These are phyloP conservation scores for Talaromyces sp. DNA, from an alignment of 2,329 filamentous ascomycete genomes.

Conservation along the genomic window DNA sequence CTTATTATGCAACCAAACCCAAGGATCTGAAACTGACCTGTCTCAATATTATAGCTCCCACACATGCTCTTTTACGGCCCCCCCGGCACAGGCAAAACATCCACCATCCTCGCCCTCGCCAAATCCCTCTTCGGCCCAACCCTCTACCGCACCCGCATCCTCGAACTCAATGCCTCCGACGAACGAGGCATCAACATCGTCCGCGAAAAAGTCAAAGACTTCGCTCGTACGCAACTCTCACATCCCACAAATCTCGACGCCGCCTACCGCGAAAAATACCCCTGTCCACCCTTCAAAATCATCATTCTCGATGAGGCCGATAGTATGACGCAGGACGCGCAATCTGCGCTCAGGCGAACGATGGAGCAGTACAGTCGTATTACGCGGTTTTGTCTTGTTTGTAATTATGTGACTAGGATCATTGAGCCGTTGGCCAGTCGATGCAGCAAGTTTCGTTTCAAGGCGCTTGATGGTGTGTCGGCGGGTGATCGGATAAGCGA, in stretches of 20 bases:
- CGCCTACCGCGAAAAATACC: conserved; percentile 67
- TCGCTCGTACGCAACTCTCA: conserved; percentile 90
- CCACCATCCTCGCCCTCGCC: conserved; percentile 91
- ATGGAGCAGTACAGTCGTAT: conserved; percentile 99
- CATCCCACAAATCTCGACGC: conserved; percentile 69
- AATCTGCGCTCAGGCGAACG: conserved; percentile 84
- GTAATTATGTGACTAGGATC: conserved; percentile 97
- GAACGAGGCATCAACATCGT: conserved; percentile 97
- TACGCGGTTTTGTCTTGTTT: conserved; percentile 94
- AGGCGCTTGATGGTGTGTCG: conserved; percentile 85
- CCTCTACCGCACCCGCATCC: conserved; percentile 87
- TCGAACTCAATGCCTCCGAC: conserved; percentile 98
- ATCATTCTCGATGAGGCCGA: conserved; percentile 98
- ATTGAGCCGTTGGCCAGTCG: conserved; percentile 92
- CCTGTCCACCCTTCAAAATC: conserved; percentile 97
- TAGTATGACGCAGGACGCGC: conserved; percentile 98
- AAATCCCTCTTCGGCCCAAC: conserved; percentile 97
- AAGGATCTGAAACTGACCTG: conserved; percentile 21
- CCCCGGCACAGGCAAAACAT: conserved; percentile 96
- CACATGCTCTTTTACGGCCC: conserved; percentile 99
- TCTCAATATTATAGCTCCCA: conserved; percentile 61
- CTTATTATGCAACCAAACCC: background rate
- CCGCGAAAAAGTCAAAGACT: conserved; percentile 96
- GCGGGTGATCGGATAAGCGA: conserved; percentile 74
- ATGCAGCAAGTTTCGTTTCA: conserved; percentile 97